Percentiles rank a stretch among this genome's conserved stretches.
Evolutionary conservation across 176 grass and related monocot genomes (phyloP).

Genomic region (Oryza glumipatula): DNA sequence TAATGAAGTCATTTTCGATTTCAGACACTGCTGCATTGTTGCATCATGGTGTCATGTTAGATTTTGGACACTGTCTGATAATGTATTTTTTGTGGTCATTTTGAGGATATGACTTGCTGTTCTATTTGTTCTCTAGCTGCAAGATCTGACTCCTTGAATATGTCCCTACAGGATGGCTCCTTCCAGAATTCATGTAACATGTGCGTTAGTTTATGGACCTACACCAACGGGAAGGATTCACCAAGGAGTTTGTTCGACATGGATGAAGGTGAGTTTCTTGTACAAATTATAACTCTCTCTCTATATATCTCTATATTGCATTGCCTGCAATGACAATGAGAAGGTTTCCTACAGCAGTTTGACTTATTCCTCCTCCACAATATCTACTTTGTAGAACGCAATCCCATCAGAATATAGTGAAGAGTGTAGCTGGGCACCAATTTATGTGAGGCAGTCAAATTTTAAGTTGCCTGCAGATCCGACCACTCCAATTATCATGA

Average conservation of each 20-base stretch:
- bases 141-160: background rate
- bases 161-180: constrained; percentile 60
- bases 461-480: constrained; percentile 82
- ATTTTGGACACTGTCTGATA: background rate
- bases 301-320: background rate
- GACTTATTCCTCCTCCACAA: constrained; percentile 34
- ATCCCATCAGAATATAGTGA: constrained; percentile 77
- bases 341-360: constrained; percentile 5
- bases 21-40: background rate
- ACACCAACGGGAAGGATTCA: constrained; percentile 90
- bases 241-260: constrained; percentile 91
- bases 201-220: constrained; percentile 81
- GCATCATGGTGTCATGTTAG: background rate
- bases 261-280: constrained; percentile 78
- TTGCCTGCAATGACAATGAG: background rate
- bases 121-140: background rate
- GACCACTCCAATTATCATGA: constrained; percentile 88
- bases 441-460: constrained; percentile 91
- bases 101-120: background rate
- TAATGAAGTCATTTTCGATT: constrained; percentile 2
- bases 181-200: constrained; percentile 85
- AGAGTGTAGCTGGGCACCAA: constrained; percentile 94
- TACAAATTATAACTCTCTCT: background rate
- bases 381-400: constrained; percentile 59
- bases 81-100: background rate